Evolutionary conservation across 2,329 filamentous ascomycete species (phyloP).

Genomic region (Fusarium globosum): DNA sequence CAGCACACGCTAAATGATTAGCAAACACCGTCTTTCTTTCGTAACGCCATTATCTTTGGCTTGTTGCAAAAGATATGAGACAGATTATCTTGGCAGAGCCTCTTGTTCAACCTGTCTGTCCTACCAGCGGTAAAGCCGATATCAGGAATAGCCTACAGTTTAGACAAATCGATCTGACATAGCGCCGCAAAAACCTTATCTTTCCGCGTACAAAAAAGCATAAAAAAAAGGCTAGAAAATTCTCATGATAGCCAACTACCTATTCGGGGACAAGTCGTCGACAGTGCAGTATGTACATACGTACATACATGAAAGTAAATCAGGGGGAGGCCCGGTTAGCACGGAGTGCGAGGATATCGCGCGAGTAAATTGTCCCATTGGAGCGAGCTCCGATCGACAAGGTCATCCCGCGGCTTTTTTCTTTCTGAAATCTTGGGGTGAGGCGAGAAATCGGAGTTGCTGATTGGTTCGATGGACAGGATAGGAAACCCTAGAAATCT

Average conservation of each 20-base stretch:
- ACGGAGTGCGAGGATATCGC: conserved; percentile 35
- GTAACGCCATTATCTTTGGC: background rate
- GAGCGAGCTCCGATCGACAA: conserved; percentile 29
- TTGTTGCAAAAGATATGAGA: background rate
- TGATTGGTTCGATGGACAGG: conserved; percentile 8
- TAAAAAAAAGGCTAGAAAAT: background rate
- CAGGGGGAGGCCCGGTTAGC: conserved; percentile 30
- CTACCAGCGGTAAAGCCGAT: background rate
- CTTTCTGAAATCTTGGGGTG: conserved; percentile 6
- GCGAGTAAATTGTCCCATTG: conserved; percentile 31
- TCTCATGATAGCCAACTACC: conserved; percentile 30
- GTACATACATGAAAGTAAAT: background rate
- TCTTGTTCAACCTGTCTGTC: conserved; percentile 4
- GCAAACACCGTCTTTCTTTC: background rate
- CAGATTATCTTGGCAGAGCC: conserved; percentile 3
- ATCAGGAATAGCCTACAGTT: background rate
- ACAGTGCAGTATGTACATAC: background rate
- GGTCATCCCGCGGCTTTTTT: conserved; percentile 34
- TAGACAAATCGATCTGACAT: conserved; percentile 9
- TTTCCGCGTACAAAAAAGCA: background rate
- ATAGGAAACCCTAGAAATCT: conserved; percentile 28
- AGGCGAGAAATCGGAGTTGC: conserved; percentile 20
- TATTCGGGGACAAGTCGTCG: conserved; percentile 11
- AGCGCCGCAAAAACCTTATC: conserved; percentile 17
- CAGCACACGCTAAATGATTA: background rate